phyloP scores from a whole-genome alignment of 2,329 filamentous ascomycete species.

The Clarireedia paspali region DNA sequence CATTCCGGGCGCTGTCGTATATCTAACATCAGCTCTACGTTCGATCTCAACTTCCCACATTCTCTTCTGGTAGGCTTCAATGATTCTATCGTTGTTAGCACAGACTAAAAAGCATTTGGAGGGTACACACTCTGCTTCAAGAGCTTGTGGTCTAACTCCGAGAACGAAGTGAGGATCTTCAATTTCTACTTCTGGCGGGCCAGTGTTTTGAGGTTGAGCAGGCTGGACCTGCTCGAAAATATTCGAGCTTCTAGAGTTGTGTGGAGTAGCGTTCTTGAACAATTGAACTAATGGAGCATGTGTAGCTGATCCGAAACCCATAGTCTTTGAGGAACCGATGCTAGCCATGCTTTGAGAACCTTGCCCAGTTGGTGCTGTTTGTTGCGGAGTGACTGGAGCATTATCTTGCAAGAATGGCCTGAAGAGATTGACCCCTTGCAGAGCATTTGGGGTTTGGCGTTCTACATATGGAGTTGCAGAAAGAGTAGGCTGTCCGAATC shows the following conservation, averaged over 20 bases:
- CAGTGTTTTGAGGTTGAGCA: neutral
- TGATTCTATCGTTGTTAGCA: slow-evolving; percentile 12
- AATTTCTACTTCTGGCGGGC: neutral
- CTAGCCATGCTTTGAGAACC: neutral
- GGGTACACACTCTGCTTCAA: slow-evolving; percentile 15
- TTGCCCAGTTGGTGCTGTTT: neutral
- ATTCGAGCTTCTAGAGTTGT: neutral
- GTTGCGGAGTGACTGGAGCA: neutral
- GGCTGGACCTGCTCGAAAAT: neutral
- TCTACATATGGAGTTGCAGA: neutral
- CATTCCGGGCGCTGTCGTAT: neutral
- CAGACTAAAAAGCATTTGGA: neutral
- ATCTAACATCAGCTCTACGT: slow-evolving; percentile 6
- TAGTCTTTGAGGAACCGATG: neutral
- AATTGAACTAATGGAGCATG: neutral
- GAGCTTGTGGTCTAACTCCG: slow-evolving; percentile 13
- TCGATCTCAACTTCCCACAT: slow-evolving; percentile 18
- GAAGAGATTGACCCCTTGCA: neutral
- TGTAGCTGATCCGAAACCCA: neutral
- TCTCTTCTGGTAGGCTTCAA: slow-evolving; percentile 13
- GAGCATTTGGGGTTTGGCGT: neutral
- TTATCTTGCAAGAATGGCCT: neutral
- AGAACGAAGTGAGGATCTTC: slow-evolving; percentile 22
- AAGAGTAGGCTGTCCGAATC: neutral
- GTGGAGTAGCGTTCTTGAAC: neutral